These are phyloP conservation scores for Exidia glandulosa DNA, from an alignment of 768 basidiomycete genomes.

Conservation along the genomic window DNA sequence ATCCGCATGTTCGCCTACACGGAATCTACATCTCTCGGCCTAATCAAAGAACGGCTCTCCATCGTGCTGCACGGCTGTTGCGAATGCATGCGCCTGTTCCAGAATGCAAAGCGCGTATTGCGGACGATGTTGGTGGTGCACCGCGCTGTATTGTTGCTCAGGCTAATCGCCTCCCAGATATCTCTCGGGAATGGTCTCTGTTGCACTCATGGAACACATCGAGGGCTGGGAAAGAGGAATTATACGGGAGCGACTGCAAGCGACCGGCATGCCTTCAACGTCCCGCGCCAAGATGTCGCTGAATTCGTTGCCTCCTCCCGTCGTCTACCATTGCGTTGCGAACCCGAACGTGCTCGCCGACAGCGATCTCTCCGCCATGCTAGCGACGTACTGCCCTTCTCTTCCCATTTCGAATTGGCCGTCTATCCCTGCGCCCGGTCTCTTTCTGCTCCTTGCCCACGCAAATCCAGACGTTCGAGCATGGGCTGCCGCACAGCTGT, in stretches of 20 bases:
- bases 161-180: constrained; percentile 36
- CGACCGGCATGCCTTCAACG: constrained; percentile 9
- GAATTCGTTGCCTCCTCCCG: constrained; percentile 34
- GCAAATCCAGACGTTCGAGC: constrained; percentile 36
- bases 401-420: constrained; percentile 40
- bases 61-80: constrained; percentile 51
- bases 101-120: constrained; percentile 52
- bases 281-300: constrained; percentile 19
- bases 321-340: constrained; percentile 51
- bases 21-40: constrained; percentile 38
- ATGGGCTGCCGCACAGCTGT: constrained; percentile 46
- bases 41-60: constrained; percentile 51
- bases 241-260: constrained; percentile 38
- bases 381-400: constrained; percentile 29
- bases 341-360: constrained; percentile 50
- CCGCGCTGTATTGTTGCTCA: not conserved
- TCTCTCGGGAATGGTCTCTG: constrained; percentile 43
- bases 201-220: constrained; percentile 49
- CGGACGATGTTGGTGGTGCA: constrained; percentile 52
- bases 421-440: constrained; percentile 43
- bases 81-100: constrained; percentile 57
- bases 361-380: constrained; percentile 30
- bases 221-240: constrained; percentile 53
- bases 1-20: constrained; percentile 74
- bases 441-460: constrained; percentile 49